Percentiles rank a stretch among this genome's conserved stretches.
phyloP scores from a whole-genome alignment of 78 protist genomes.

The Dictyostelium discoideum region DNA sequence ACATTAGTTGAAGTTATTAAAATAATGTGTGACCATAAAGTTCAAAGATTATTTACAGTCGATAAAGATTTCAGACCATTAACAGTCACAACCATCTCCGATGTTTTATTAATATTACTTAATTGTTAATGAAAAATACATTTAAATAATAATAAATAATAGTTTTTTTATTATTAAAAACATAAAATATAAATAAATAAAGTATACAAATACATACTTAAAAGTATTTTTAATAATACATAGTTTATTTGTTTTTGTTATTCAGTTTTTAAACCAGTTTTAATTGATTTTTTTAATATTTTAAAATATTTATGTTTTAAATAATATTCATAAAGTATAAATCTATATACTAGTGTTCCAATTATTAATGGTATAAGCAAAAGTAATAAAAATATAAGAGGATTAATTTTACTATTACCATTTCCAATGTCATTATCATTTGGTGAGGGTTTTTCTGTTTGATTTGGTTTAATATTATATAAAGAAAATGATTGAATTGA shows the following conservation, averaged over 20 bases:
- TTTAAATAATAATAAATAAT: neutral
- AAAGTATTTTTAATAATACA: neutral
- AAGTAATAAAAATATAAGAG: neutral
- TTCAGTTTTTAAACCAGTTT: conserved; percentile 9
- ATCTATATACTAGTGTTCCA: neutral
- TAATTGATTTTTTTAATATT: neutral
- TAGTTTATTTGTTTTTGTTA: neutral
- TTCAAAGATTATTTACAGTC: conserved; percentile 36
- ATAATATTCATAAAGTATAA: neutral
- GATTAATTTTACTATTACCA: neutral
- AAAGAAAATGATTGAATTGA: neutral
- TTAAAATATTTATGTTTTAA: neutral
- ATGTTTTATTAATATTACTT: conserved; percentile 17
- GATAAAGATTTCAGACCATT: conserved; percentile 7
- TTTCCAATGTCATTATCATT: neutral
- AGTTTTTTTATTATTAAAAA: neutral
- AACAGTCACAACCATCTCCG: conserved; percentile 31
- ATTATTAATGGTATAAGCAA: neutral
- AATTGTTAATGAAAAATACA: conserved; percentile 26
- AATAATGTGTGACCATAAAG: conserved; percentile 25
- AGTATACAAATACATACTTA: neutral
- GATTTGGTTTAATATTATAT: neutral
- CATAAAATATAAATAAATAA: neutral
- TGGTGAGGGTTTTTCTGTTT: neutral
- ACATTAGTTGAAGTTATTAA: conserved; percentile 9